A percentile compares a stretch with the other conserved stretches of the same genome.
Conservation (phyloP, 352 stramenopile species). For the Phytophthora sp. region DNA sequence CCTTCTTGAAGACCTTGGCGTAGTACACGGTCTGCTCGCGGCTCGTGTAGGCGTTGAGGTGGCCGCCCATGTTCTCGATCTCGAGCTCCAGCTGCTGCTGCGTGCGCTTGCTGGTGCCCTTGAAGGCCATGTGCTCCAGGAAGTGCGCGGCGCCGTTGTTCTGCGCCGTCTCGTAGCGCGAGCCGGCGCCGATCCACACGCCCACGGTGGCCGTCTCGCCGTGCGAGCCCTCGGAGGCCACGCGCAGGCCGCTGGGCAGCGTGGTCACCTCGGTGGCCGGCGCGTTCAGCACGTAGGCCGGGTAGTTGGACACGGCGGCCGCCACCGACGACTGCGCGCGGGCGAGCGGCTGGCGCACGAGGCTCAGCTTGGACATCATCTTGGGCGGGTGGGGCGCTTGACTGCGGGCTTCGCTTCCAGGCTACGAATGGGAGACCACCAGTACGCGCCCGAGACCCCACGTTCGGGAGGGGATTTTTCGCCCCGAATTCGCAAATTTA, state of each 20-base stretch:
- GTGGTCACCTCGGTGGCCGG: conserved; percentile 97
- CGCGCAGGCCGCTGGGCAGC: conserved; percentile 95
- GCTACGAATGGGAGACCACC: conserved; percentile 49
- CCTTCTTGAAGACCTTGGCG: conserved; percentile 99
- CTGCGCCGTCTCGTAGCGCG: conserved; percentile 97
- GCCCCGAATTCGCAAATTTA: conserved; percentile 11
- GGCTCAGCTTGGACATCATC: conserved; percentile 74
- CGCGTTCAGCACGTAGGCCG: conserved; percentile 92
- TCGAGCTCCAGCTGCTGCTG: conserved; percentile 99
- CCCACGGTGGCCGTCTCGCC: conserved; percentile 98
- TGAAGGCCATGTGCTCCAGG: conserved; percentile 99
- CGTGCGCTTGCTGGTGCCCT: conserved; percentile 97
- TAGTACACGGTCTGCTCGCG: conserved; percentile 99
- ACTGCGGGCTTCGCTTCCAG: conserved; percentile 37
- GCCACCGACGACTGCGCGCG: conserved; percentile 77
- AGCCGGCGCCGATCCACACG: conserved; percentile 97
- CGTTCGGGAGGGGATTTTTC: conserved; percentile 29
- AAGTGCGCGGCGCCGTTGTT: conserved; percentile 99
- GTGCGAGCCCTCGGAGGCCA: conserved; percentile 97
- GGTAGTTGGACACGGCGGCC: conserved; percentile 77
- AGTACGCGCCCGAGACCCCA: conserved; percentile 26
- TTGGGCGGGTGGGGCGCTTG: conserved; percentile 10
- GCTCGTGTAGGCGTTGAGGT: conserved; percentile 99
- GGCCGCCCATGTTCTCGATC: conserved; percentile 99
- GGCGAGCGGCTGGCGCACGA: conserved; percentile 60